A percentile compares a stretch with the other conserved stretches of the same genome.
Evolutionary conservation across 177 flowering plant species (phyloP).

Genomic region (Tripterygium wilfordii): DNA sequence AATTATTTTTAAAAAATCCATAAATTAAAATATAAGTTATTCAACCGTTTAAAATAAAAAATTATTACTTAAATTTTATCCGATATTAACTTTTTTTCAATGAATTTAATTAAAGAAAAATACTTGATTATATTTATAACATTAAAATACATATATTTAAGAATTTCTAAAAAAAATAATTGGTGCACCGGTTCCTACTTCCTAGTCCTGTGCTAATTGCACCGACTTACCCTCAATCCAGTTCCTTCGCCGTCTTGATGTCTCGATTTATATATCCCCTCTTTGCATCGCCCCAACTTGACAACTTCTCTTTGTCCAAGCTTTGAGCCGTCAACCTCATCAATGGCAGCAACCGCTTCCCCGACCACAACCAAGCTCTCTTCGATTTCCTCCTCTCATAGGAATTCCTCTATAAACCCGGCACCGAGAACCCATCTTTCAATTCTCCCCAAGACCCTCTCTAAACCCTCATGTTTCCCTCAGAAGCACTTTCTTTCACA

Average conservation of each 20-base stretch:
- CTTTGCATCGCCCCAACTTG: background rate
- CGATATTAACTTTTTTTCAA: too few relatives aligned
- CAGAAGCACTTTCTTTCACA: background rate
- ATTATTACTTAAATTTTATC: too few relatives aligned
- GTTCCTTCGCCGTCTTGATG: background rate
- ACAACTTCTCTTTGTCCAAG: background rate
- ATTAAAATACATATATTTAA: too few relatives aligned
- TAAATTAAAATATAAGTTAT: too few relatives aligned
- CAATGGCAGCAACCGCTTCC: conserved; percentile 26
- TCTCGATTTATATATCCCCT: background rate
- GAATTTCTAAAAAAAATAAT: too few relatives aligned
- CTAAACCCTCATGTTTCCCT: conserved; percentile 6
- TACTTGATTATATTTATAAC: too few relatives aligned
- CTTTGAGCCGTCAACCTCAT: background rate
- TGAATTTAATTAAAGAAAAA: too few relatives aligned
- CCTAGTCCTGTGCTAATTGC: too few relatives aligned
- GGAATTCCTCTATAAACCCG: conserved; percentile 6
- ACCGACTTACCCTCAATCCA: too few relatives aligned
- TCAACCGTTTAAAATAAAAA: too few relatives aligned
- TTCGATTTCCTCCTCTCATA: conserved; percentile 12
- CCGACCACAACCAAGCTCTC: conserved; percentile 18
- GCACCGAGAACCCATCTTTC: conserved; percentile 5
- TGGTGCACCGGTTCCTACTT: too few relatives aligned
- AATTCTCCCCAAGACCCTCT: conserved; percentile 13
- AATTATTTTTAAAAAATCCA: too few relatives aligned